Base-by-base conservation (phyloP, 2,329 filamentous ascomycete species). In the Colletotrichum simmondsii region DNA sequence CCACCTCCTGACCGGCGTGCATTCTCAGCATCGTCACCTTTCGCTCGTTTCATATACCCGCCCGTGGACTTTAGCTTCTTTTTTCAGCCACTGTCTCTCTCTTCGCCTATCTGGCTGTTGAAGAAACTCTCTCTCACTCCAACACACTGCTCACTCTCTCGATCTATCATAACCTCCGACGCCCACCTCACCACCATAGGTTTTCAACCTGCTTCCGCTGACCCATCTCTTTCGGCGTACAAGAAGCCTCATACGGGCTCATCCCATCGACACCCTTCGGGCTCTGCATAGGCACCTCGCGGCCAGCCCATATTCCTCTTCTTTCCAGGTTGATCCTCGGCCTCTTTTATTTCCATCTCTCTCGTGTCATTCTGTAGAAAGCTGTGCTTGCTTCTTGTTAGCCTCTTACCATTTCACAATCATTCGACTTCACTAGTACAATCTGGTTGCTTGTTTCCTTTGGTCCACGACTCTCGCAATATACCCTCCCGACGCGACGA, bases 281-380 rank as follows among this genome's bases (percentile, higher is more conserved):
- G 66, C 72, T 68, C 56, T 74, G 70, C 65, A 77, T 72, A 71
- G 78, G 77, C 77, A 78, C 60, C 37, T 62, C 64, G 70, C 37
- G 65, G 72, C 70, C 57, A 56, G 69, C 59, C 70, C 71, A n/a
- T 75, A 75, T 75, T 80, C 84, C 77, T 75, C 73, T 87, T 87
- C 85, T 81, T 85, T 84, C 85, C 86, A 87, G 88, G 88, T 90
- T 89, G 88, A 90, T 83, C 87, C 88, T 90, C 81, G 87, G 87
- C 85, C 81, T 74, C 80, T 77, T 85, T 86, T 74, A 73, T 78
- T 78, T 78, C 76, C 76, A 75, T 79, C 78, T 62, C 42, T 52
- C 53, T 64, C 60, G 46, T 72, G 22, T 32, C 35, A 4, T 69
- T 60, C 65, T 65, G 65, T 56, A 14, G 61, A 72, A 65, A 74